Evolutionary conservation across 2,329 filamentous ascomycete species (phyloP).

Genomic region (Diplodia scrobiculata): DNA sequence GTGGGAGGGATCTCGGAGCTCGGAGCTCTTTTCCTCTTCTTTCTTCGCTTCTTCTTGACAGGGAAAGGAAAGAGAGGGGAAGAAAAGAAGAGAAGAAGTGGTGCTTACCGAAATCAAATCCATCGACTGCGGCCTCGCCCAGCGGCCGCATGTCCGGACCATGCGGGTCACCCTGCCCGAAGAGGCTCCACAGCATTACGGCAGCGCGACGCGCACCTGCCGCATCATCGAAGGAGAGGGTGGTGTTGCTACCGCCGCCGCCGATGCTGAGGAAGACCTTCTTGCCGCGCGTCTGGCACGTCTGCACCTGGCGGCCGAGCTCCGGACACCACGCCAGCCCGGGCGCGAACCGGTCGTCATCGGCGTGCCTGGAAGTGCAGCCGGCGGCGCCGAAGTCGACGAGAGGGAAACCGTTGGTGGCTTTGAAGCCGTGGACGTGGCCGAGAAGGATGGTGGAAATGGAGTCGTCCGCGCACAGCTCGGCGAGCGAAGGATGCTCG

Average conservation of each 20-base stretch:
- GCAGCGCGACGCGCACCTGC: constrained; percentile 25
- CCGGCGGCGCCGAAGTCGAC: constrained; percentile 19
- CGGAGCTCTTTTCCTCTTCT: not conserved
- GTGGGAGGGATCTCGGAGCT: not conserved
- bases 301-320: constrained; percentile 14
- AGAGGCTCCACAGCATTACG: constrained; percentile 26
- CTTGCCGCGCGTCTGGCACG: constrained; percentile 22
- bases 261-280: constrained; percentile 28
- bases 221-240: constrained; percentile 11
- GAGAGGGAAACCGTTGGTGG: constrained; percentile 22
- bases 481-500: constrained; percentile 3
- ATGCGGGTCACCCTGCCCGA: constrained; percentile 24
- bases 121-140: constrained; percentile 24
- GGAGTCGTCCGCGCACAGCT: constrained; percentile 12
- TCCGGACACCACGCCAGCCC: constrained; percentile 21
- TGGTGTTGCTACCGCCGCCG: not conserved
- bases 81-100: not conserved
- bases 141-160: constrained; percentile 25
- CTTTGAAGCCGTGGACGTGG: constrained; percentile 17
- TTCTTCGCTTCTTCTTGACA: not conserved
- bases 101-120: constrained; percentile 26
- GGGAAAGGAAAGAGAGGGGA: not conserved
- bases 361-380: constrained; percentile 7
- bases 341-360: constrained; percentile 5
- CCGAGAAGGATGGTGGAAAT: constrained; percentile 22